Percentiles rank a stretch among this genome's conserved stretches.
Evolutionary conservation across 768 basidiomycete species (phyloP).

Genomic region (Leccinum boreale): DNA sequence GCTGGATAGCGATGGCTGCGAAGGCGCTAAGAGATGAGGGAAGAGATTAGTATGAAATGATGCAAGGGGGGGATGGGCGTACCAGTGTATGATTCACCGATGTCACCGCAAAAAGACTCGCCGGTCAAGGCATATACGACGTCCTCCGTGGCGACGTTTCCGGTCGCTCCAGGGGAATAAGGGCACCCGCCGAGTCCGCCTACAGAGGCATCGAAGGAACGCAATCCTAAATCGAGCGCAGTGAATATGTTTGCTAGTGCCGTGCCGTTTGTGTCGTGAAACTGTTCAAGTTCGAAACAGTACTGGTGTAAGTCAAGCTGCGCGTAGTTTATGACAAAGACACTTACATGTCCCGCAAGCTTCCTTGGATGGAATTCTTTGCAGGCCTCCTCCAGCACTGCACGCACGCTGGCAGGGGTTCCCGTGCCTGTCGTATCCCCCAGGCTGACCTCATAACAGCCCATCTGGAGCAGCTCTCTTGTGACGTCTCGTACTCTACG

Average conservation of each 20-base stretch:
- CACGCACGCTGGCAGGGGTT: slow-evolving; percentile 62
- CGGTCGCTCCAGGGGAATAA: slow-evolving; percentile 93
- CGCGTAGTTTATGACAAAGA: slow-evolving; percentile 27
- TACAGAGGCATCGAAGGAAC: slow-evolving; percentile 79
- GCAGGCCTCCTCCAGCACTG: slow-evolving; percentile 70
- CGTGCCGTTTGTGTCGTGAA: slow-evolving; percentile 89
- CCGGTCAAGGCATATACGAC: slow-evolving; percentile 77
- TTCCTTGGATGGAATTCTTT: slow-evolving; percentile 55
- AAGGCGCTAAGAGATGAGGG: neutral
- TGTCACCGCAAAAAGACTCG: slow-evolving; percentile 53
- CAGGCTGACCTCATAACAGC: slow-evolving; percentile 89
- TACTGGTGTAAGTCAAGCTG: too few species aligned
- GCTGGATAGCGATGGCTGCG: neutral
- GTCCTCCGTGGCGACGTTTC: slow-evolving; percentile 93
- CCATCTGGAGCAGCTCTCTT: slow-evolving; percentile 76
- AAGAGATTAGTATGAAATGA: neutral
- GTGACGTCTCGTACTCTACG: slow-evolving; percentile 65
- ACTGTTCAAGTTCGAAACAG: slow-evolving; percentile 38
- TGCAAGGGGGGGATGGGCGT: neutral
- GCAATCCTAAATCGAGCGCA: slow-evolving; percentile 69
- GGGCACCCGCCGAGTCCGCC: slow-evolving; percentile 95
- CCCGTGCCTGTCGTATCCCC: slow-evolving; percentile 92
- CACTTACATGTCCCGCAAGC: slow-evolving; percentile 60
- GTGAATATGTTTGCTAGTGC: slow-evolving; percentile 74
- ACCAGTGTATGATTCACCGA: slow-evolving; percentile 33